Percentiles rank a stretch among this genome's conserved stretches.
Evolutionary conservation across 2,329 filamentous ascomycete genomes (phyloP).

Genomic region (Phialemoniopsis sp.): DNA sequence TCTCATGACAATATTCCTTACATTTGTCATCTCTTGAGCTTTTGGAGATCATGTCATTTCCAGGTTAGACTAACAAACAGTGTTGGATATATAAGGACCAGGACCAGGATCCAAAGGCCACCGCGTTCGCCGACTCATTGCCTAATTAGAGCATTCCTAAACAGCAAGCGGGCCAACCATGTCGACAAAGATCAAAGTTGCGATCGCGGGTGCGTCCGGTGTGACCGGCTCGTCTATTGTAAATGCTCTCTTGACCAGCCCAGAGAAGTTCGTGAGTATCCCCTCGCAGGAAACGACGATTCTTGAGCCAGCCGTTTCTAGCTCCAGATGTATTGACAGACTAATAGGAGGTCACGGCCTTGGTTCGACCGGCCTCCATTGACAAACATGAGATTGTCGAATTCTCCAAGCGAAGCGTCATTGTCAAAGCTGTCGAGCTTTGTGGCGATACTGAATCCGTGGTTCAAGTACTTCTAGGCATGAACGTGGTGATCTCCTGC

Average conservation of each 20-base stretch:
- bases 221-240: conserved; percentile 33
- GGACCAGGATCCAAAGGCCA: too few species aligned
- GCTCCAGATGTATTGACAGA: neutral
- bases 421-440: conserved; percentile 2
- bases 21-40: too few species aligned
- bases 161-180: too few species aligned
- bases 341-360: conserved; percentile 6
- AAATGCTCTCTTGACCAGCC: conserved; percentile 13
- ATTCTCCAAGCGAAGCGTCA: conserved; percentile 1
- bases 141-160: too few species aligned
- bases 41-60: too few species aligned
- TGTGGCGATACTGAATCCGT: conserved; percentile 8
- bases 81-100: too few species aligned
- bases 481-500: conserved; percentile 20
- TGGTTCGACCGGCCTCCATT: conserved; percentile 1
- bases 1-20: too few species aligned
- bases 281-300: neutral
- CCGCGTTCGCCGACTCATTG: too few species aligned
- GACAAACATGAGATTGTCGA: neutral
- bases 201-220: conserved; percentile 35
- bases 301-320: neutral
- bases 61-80: too few species aligned
- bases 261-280: conserved; percentile 2
- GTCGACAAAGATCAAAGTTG: conserved; percentile 27
- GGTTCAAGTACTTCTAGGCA: conserved; percentile 13